A percentile compares a stretch with the other conserved stretches of the same genome.
Evolutionary conservation across 768 basidiomycete genomes (phyloP).

Genomic region (Amylocystis lapponica): DNA sequence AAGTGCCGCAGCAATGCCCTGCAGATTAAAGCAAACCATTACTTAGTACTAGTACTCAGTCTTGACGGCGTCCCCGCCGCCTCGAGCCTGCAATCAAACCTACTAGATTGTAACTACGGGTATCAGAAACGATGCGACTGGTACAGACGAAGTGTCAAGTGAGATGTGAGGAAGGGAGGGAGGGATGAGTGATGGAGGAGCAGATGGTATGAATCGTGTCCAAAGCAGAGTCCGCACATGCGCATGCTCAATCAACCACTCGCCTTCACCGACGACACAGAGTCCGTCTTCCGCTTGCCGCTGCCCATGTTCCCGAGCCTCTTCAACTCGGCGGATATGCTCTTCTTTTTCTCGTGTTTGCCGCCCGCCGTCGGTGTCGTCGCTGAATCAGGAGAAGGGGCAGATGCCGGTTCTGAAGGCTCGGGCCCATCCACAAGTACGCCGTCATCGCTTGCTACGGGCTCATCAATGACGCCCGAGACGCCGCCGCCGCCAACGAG

Average conservation of each 20-base stretch:
- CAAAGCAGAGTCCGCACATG: conserved; percentile 1
- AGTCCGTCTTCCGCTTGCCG: conserved; percentile 47
- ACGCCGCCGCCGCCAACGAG: conserved; percentile 53
- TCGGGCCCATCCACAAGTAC: conserved; percentile 35
- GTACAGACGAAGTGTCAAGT: conserved; percentile 14
- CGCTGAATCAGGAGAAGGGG: conserved; percentile 30
- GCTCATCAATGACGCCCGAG: conserved; percentile 32
- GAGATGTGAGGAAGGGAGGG: conserved; percentile 3
- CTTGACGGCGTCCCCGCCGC: too few relatives aligned
- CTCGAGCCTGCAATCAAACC: too few relatives aligned
- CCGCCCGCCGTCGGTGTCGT: conserved; percentile 18
- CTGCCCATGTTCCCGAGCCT: conserved; percentile 41
- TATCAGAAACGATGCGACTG: conserved; percentile 18
- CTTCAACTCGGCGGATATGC: conserved; percentile 51
- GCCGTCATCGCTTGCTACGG: conserved; percentile 24
- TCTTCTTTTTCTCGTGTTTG: conserved; percentile 52
- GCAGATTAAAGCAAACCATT: too few relatives aligned
- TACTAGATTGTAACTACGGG: conserved; percentile 20
- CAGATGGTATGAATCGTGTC: conserved; percentile 15
- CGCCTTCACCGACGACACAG: conserved; percentile 42
- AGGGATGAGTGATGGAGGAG: conserved; percentile 10
- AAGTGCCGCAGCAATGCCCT: too few relatives aligned
- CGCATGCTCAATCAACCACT: conserved; percentile 3
- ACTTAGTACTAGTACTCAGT: too few relatives aligned
- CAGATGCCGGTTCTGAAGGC: conserved; percentile 23